Percentiles rank a stretch among this genome's conserved stretches.
These are phyloP conservation scores for Raphidocelis subcapitata DNA, from an alignment of 139 green algal species.

Conservation along the genomic window DNA sequence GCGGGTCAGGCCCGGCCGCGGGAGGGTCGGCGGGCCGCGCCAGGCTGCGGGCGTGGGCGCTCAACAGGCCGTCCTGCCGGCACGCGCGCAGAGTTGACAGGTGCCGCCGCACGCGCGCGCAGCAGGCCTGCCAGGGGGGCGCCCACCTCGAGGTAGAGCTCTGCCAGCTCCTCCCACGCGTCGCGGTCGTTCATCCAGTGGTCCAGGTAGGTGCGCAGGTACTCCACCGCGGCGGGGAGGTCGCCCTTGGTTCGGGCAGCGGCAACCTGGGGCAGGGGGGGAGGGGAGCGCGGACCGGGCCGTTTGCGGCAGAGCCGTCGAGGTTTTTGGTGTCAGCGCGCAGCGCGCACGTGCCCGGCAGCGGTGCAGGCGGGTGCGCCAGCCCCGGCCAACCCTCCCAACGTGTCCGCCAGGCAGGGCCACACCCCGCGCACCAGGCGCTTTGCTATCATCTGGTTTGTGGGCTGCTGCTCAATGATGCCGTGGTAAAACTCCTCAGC, in stretches of 20 bases:
- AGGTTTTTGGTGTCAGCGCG: background rate
- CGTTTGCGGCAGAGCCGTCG: background rate
- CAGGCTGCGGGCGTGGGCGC: too few relatives aligned
- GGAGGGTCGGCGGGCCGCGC: too few relatives aligned
- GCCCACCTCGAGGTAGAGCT: constrained; percentile 76
- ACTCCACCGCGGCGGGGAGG: constrained; percentile 48
- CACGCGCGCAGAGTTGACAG: too few relatives aligned
- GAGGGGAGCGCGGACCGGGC: too few relatives aligned
- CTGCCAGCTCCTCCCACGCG: constrained; percentile 83
- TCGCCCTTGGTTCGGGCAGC: constrained; percentile 58
- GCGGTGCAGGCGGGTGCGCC: background rate
- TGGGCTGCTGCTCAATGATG: constrained; percentile 51
- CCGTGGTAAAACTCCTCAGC: constrained; percentile 61
- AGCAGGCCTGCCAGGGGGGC: background rate
- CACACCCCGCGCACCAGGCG: constrained; percentile 47
- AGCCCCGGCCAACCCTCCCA: background rate
- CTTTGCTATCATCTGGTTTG: constrained; percentile 62
- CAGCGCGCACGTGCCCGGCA: background rate
- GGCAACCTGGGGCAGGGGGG: constrained; percentile 42
- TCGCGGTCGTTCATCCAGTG: constrained; percentile 63
- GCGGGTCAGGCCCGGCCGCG: background rate
- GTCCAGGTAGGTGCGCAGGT: constrained; percentile 68
- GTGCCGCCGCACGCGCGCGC: too few relatives aligned
- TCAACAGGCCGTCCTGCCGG: too few relatives aligned
- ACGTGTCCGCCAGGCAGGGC: background rate